Evolutionary conservation across 1,284 basidiomycete genomes (phyloP), one percentile per base, ranked within the genome.

Genomic region (Puccinia coronata): DNA sequence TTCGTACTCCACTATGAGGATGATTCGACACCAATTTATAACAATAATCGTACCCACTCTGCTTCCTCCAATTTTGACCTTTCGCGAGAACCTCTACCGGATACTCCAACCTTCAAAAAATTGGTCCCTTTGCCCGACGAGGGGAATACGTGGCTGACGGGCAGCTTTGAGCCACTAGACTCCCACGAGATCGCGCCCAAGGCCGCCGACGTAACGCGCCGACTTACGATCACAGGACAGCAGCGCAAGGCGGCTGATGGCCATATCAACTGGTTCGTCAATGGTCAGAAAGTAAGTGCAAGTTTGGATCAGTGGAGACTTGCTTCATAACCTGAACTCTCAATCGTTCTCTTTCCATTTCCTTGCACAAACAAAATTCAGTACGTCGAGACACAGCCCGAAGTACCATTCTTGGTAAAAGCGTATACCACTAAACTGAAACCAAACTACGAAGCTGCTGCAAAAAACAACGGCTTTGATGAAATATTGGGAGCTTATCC

Each of bases 1-100:
- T 80, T 80, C 34, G 69, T 80, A 34, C 57, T 80, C 14, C n/a
- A 41, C 23, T 80, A 80, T 51, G 39, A 34, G 9, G 53, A 84
- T 84, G 75, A 81, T 28, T 20, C 61, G 9, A 9, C 41, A 2
- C 23, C 43, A 73, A 55, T 12, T 9, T 70, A 39, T 16, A 23
- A 2, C 31, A 2, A 23, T n/a, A 8, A 28, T 63, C n/a, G 43
- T 16, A 43, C 57, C 31, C n/a, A 16, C 23, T 70, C 41, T 18
- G 49, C 1, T 49, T 49, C 67, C 67, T 20, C 34, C 8, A 63
- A 63, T 9, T 34, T 39, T 20, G 53, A 57, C 23, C 70, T 53
- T 57, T 55, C 51, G 36, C 51, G 34, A 36, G 51, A 49, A 55
- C 43, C 47, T 23, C 16, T 53, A 16, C 51, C 70, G 2, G 43